Conservation (phyloP, 257 asterid species). For the Nyctanthes arbortristis region DNA sequence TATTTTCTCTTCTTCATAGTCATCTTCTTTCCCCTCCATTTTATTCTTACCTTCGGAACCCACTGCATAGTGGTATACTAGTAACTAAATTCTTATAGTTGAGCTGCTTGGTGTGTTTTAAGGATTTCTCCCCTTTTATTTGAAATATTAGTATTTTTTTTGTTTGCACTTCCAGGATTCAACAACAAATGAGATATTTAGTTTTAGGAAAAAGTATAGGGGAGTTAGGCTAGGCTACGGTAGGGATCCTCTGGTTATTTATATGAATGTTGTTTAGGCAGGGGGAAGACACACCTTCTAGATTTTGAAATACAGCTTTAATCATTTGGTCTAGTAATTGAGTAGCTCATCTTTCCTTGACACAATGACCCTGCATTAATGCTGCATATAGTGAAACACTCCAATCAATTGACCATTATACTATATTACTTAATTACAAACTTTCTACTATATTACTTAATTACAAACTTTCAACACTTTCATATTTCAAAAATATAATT, state of each 20-base stretch:
- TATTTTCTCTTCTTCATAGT: constrained; percentile 3
- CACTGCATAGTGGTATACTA: too few relatives aligned
- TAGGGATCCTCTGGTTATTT: not conserved
- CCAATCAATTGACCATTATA: not conserved
- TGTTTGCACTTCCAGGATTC: too few relatives aligned
- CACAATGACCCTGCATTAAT: too few relatives aligned
- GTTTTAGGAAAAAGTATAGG: not conserved
- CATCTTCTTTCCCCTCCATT: too few relatives aligned
- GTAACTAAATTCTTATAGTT: not conserved
- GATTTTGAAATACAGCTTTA: not conserved
- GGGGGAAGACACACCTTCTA: not conserved
- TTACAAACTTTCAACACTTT: too few relatives aligned
- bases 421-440: too few relatives aligned
- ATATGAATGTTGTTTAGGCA: not conserved
- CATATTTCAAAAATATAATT: too few relatives aligned
- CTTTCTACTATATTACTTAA: not conserved
- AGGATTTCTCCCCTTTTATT: not conserved
- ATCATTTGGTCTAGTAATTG: not conserved
- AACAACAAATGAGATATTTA: not conserved
- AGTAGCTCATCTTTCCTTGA: too few relatives aligned
- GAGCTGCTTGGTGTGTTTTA: too few relatives aligned
- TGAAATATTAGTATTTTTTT: too few relatives aligned
- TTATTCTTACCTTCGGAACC: too few relatives aligned
- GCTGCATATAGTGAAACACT: not conserved
- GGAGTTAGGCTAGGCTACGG: not conserved